phyloP scores from a whole-genome alignment of 768 basidiomycete species.

The Amanita rubescens region DNA sequence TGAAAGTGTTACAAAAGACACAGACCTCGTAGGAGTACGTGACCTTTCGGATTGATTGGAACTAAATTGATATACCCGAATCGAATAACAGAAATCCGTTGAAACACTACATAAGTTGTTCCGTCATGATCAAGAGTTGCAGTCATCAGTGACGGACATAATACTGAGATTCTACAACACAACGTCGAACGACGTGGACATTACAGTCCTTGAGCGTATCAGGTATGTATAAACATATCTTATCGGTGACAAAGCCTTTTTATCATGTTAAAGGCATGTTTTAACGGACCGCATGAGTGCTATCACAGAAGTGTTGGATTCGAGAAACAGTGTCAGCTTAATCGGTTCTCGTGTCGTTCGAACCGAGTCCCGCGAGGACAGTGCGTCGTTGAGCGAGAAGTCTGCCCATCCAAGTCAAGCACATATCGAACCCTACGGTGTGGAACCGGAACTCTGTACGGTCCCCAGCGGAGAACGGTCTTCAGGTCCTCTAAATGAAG shows the following conservation, averaged over 20 bases:
- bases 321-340: slow-evolving; percentile 9
- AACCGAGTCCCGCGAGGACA: no score
- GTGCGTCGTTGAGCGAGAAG: not conserved
- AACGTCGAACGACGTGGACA: slow-evolving; percentile 27
- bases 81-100: slow-evolving; percentile 22
- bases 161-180: slow-evolving; percentile 17
- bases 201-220: slow-evolving; percentile 31
- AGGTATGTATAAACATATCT: slow-evolving; percentile 23
- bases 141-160: slow-evolving; percentile 24
- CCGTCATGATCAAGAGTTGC: slow-evolving; percentile 22
- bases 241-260: not conserved
- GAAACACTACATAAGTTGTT: slow-evolving; percentile 22
- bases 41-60: not conserved
- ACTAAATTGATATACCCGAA: not conserved
- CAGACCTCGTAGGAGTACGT: slow-evolving; percentile 1
- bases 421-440: not conserved
- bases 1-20: not conserved
- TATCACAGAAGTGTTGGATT: slow-evolving; percentile 27
- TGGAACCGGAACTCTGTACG: not conserved
- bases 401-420: not conserved
- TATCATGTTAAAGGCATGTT: not conserved
- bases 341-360: no score
- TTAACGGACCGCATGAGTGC: slow-evolving; percentile 26
- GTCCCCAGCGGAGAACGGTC: not conserved
- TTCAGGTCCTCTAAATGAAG: not conserved